A percentile compares a stretch with the other conserved stretches of the same genome.
phyloP scores from a whole-genome alignment of 306 rosid genomes.

The Hippophae rhamnoides region DNA sequence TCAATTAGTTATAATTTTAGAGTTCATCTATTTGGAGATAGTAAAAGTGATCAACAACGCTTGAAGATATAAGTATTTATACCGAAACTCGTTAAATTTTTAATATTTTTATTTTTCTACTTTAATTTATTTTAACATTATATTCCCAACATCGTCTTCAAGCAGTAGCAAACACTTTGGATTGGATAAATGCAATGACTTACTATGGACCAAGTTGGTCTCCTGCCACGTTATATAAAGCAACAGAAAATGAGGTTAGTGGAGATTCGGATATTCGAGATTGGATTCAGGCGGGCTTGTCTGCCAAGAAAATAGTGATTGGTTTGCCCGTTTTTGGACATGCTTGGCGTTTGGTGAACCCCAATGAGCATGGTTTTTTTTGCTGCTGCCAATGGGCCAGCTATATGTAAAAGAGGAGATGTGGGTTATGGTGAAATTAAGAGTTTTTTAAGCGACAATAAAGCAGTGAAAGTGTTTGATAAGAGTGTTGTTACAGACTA shows the following conservation, averaged over 20 bases:
- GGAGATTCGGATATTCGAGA: conserved; percentile 10
- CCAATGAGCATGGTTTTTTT: conserved; percentile 14
- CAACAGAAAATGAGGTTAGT: conserved; percentile 1
- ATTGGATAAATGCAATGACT: conserved; percentile 35
- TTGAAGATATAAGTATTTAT: no score
- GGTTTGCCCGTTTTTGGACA: conserved; percentile 33
- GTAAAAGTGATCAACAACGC: no score
- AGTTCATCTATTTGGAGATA: no score
- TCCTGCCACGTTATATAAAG: conserved; percentile 20
- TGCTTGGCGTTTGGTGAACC: conserved; percentile 16
- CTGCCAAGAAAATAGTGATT: conserved; percentile 21
- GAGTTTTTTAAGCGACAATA: conserved; percentile 9
- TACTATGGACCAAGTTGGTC: conserved; percentile 33
- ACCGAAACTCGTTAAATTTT: no score
- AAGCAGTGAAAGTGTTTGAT: conserved; percentile 6
- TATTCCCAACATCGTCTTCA: conserved; percentile 20
- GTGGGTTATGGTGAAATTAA: conserved; percentile 12
- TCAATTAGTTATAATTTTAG: no score
- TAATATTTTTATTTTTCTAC: no score
- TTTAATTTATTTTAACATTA: no score
- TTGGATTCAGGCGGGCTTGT: conserved; percentile 21
- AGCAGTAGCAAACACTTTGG: conserved; percentile 18
- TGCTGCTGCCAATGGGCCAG: conserved; percentile 30
- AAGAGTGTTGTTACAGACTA: conserved; percentile 12
- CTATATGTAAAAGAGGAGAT: conserved; percentile 8